A percentile compares a stretch with the other conserved stretches of the same genome.
These are phyloP conservation scores for Raffaelea ambrosiae DNA, from an alignment of 2,329 filamentous ascomycete species.

Conservation along the genomic window DNA sequence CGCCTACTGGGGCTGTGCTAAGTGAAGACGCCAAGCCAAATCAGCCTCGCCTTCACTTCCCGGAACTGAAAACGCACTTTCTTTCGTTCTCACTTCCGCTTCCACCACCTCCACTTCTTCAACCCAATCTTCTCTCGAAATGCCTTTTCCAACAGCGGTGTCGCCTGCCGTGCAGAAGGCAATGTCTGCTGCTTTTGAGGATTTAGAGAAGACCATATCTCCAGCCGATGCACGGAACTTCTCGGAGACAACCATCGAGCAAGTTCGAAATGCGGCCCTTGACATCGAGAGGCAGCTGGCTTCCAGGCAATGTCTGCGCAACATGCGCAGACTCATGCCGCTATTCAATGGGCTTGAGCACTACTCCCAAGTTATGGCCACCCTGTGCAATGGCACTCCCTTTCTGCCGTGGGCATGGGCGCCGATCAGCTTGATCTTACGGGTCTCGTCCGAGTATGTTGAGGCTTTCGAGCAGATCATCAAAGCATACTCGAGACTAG, in stretches of 20 bases:
- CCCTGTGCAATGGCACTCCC: constrained; percentile 36
- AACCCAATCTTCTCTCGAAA: not conserved
- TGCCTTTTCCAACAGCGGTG: constrained; percentile 7
- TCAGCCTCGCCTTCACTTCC: too few species aligned
- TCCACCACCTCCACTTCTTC: too few species aligned
- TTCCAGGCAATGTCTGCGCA: constrained; percentile 27
- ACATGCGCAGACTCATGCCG: constrained; percentile 32
- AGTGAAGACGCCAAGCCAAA: too few species aligned
- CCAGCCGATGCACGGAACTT: constrained; percentile 14
- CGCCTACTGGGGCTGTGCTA: too few species aligned
- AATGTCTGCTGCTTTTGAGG: constrained; percentile 15
- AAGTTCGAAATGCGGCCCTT: constrained; percentile 26
- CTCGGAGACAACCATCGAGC: constrained; percentile 22
- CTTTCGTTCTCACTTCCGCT: too few species aligned
- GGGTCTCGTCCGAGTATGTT: constrained; percentile 23
- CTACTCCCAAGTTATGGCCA: constrained; percentile 31
- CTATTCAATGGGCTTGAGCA: constrained; percentile 30
- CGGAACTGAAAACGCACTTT: too few species aligned
- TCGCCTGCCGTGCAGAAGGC: constrained; percentile 7
- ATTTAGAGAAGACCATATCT: constrained; percentile 12
- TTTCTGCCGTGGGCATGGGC: constrained; percentile 39
- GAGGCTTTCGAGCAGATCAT: constrained; percentile 34
- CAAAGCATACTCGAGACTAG: constrained; percentile 29
- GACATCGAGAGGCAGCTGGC: constrained; percentile 31
- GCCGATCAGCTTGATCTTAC: constrained; percentile 28